phyloP scores from a whole-genome alignment of 129 eudicot genomes.

The Flaveria ramosissima region DNA sequence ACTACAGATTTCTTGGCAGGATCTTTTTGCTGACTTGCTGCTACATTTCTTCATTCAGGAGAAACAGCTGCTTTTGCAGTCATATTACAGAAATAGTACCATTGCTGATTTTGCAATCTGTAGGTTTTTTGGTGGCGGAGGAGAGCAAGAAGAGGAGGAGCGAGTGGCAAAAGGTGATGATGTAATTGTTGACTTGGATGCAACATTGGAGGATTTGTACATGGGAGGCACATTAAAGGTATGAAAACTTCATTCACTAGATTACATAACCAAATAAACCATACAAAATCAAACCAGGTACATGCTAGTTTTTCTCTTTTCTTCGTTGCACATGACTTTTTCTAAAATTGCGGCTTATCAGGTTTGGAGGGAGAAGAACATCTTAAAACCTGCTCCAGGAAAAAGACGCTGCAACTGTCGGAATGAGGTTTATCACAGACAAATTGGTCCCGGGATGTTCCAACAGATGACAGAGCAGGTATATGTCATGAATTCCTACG shows the following conservation, averaged over 20 bases:
- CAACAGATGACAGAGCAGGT: constrained; percentile 99
- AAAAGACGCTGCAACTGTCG: constrained; percentile 94
- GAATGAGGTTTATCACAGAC: constrained; percentile 95
- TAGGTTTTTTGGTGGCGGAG: constrained; percentile 98
- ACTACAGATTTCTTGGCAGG: neutral
- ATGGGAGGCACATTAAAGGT: constrained; percentile 99
- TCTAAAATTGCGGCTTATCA: constrained; percentile 26
- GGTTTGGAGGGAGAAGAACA: constrained; percentile 99
- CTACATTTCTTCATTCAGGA: neutral
- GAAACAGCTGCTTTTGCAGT: neutral
- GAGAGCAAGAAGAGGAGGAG: constrained; percentile 79
- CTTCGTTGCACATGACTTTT: neutral
- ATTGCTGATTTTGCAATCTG: constrained; percentile 15
- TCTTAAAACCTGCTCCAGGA: constrained; percentile 94
- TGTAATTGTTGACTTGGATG: constrained; percentile 93
- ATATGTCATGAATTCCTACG: constrained; percentile 21
- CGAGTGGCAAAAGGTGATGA: constrained; percentile 90
- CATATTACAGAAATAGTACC: neutral
- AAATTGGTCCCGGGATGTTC: constrained; percentile 99
- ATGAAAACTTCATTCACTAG: neutral
- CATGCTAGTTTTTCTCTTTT: neutral
- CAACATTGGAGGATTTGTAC: constrained; percentile 91
- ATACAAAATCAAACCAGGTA: neutral
- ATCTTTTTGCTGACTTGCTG: neutral
- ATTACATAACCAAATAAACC: neutral